A percentile compares a stretch with the other conserved stretches of the same genome.
Evolutionary conservation across 148 eudicot species (phyloP).

Genomic region (Rhododendron vialii): DNA sequence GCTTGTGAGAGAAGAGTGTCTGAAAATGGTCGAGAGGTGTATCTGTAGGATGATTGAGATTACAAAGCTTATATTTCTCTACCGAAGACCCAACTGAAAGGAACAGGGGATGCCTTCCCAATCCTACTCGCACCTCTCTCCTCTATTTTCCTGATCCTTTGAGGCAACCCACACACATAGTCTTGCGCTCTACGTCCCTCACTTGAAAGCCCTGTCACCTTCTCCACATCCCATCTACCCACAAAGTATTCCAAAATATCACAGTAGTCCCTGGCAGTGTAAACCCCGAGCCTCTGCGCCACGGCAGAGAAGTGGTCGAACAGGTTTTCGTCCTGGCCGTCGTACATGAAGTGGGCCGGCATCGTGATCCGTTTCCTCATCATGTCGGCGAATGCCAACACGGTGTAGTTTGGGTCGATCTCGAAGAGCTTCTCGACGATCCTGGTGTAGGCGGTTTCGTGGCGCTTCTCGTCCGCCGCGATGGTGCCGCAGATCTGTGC

Average conservation of each 20-base stretch:
- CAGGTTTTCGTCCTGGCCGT: background rate
- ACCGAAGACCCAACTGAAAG: background rate
- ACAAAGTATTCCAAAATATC: background rate
- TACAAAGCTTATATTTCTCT: background rate
- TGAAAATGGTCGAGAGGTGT: no score
- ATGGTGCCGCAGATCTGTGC: background rate
- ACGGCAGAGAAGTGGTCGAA: background rate
- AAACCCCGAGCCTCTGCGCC: background rate
- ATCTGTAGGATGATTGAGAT: no score
- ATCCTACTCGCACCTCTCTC: background rate
- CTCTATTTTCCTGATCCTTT: background rate
- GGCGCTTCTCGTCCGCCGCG: background rate
- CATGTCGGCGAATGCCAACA: background rate
- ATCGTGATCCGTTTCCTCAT: background rate
- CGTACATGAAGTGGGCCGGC: background rate
- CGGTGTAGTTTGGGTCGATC: background rate
- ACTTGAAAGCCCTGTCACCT: background rate
- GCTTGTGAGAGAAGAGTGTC: no score
- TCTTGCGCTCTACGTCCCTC: slow-evolving; percentile 1
- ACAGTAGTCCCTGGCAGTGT: background rate
- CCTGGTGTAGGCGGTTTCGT: background rate
- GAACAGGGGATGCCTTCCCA: background rate
- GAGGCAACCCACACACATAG: background rate
- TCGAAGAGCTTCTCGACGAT: background rate
- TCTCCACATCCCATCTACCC: background rate